A percentile compares a stretch with the other conserved stretches of the same genome.
Conservation (phyloP, 2,329 filamentous ascomycete genomes). For the Calonectria hongkongensis region DNA sequence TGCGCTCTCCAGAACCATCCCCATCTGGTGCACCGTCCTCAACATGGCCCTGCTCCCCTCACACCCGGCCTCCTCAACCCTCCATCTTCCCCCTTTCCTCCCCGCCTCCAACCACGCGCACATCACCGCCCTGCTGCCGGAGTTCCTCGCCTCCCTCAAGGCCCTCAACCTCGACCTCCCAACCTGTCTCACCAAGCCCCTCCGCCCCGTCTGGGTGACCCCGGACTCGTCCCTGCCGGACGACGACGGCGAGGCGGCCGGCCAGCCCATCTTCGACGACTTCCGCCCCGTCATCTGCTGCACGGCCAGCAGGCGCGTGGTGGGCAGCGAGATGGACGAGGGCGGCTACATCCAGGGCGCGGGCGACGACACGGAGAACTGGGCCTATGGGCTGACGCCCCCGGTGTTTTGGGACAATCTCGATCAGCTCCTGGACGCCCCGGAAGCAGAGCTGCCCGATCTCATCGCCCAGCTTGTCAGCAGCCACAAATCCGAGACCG, state of each 20-base stretch:
- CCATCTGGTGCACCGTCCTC: slow-evolving; percentile 93
- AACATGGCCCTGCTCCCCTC: slow-evolving; percentile 86
- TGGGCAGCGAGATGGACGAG: slow-evolving; percentile 78
- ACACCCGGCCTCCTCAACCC: slow-evolving; percentile 64
- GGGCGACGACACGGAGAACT: slow-evolving; percentile 95
- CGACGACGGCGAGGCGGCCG: slow-evolving; percentile 48
- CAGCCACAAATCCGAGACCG: slow-evolving; percentile 45
- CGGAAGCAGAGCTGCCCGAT: slow-evolving; percentile 78
- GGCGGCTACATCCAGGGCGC: slow-evolving; percentile 92
- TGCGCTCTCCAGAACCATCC: slow-evolving; percentile 93
- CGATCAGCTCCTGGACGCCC: slow-evolving; percentile 74
- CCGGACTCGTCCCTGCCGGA: slow-evolving; percentile 74
- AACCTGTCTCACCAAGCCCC: slow-evolving; percentile 78
- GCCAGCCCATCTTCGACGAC: slow-evolving; percentile 67
- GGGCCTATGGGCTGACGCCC: slow-evolving; percentile 88
- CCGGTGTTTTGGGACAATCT: slow-evolving; percentile 85
- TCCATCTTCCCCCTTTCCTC: slow-evolving; percentile 83
- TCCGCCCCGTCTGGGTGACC: slow-evolving; percentile 88
- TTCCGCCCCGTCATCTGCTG: slow-evolving; percentile 88
- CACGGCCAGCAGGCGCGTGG: slow-evolving; percentile 85
- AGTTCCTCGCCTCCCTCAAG: slow-evolving; percentile 70
- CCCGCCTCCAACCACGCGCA: slow-evolving; percentile 85
- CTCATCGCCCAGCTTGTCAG: slow-evolving; percentile 69
- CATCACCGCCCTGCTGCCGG: slow-evolving; percentile 77
- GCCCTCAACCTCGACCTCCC: slow-evolving; percentile 77